These are phyloP conservation scores for Trichoderma sp. DNA, from an alignment of 2,329 filamentous ascomycete species.

Conservation along the genomic window DNA sequence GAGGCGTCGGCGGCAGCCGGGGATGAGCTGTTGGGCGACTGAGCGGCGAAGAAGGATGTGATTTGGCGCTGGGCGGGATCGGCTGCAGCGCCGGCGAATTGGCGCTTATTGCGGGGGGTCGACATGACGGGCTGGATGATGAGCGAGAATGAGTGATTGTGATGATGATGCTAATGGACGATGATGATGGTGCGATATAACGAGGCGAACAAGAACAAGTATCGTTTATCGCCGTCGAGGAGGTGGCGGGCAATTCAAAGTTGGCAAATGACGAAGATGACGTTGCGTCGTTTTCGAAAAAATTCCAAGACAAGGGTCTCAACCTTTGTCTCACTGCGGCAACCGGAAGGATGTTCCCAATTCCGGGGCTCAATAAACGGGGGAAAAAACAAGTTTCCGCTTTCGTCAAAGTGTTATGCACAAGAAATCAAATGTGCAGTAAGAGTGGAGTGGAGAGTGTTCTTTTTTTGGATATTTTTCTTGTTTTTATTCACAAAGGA, in stretches of 20 bases:
- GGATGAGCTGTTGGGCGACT: conserved; percentile 42
- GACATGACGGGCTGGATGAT: conserved; percentile 46
- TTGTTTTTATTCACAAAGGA: not conserved
- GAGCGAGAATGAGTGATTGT: not conserved
- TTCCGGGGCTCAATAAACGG: not conserved
- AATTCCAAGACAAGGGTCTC: not conserved
- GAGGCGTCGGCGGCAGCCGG: conserved; percentile 29
- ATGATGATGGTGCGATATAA: not conserved
- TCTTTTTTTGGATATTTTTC: not conserved
- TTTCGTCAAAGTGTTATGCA: not conserved
- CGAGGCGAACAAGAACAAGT: not conserved
- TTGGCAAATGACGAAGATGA: not conserved
- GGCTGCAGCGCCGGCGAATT: conserved; percentile 60
- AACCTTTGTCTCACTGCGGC: not conserved
- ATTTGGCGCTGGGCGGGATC: conserved; percentile 63
- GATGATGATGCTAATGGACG: not conserved
- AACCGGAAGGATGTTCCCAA: not conserved
- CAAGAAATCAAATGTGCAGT: not conserved
- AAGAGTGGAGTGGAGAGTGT: conserved; percentile 22
- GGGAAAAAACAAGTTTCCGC: not conserved
- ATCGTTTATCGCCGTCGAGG: not conserved
- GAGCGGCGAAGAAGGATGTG: conserved; percentile 60
- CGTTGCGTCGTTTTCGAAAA: not conserved
- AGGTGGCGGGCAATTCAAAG: not conserved
- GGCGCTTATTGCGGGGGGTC: conserved; percentile 59